A percentile compares a stretch with the other conserved stretches of the same genome.
These are phyloP conservation scores for Purpureocillium takamizusanense DNA, from an alignment of 2,329 filamentous ascomycete genomes.

Conservation along the genomic window DNA sequence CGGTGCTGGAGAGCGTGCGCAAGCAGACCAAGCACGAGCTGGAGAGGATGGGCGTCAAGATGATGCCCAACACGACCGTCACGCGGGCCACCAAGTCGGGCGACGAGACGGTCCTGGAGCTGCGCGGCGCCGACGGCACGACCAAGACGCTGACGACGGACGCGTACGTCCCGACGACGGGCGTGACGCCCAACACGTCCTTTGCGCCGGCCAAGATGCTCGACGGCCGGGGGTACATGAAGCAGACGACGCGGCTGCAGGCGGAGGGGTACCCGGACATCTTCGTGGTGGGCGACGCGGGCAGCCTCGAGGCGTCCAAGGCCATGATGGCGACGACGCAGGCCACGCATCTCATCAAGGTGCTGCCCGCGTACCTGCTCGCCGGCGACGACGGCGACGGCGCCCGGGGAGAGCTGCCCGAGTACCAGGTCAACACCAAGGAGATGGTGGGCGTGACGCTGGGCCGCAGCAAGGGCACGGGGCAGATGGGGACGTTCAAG, in stretches of 20 bases:
- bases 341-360: constrained; percentile 22
- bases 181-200: constrained; percentile 32
- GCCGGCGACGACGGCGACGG: constrained; percentile 15
- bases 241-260: constrained; percentile 27
- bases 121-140: constrained; percentile 22
- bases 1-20: constrained; percentile 26
- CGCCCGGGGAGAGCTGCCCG: constrained; percentile 15
- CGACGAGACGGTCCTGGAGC: constrained; percentile 22
- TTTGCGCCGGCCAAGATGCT: constrained; percentile 30
- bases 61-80: constrained; percentile 30
- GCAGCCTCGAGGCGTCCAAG: constrained; percentile 28
- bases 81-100: constrained; percentile 13
- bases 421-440: constrained; percentile 20
- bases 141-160: constrained; percentile 29
- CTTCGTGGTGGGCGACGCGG: constrained; percentile 35
- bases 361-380: constrained; percentile 24
- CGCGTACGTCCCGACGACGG: constrained; percentile 38
- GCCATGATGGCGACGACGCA: constrained; percentile 22
- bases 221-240: constrained; percentile 22
- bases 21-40: constrained; percentile 29
- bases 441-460: constrained; percentile 26
- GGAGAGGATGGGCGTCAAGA: constrained; percentile 31
- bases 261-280: constrained; percentile 27
- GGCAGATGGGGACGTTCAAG: constrained; percentile 27
- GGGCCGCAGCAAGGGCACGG: constrained; percentile 28